phyloP scores from a whole-genome alignment of 305 asterid genomes.

The Andrographis paniculata region DNA sequence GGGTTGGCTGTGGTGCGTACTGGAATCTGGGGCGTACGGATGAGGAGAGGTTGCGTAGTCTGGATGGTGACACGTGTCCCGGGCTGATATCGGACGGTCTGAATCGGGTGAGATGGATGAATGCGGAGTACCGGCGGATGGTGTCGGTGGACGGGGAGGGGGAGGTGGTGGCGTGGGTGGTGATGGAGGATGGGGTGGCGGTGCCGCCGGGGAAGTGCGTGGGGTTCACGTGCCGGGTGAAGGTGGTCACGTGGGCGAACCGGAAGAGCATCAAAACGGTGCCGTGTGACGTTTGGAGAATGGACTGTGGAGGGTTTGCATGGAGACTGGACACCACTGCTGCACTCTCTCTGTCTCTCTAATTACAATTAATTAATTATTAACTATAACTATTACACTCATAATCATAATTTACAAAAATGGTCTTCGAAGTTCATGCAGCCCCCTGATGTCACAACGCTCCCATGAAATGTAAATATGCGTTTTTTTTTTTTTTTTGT shows the following conservation, averaged over 20 bases:
- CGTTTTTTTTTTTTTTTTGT: too few relatives aligned
- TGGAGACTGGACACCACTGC: conserved; percentile 9
- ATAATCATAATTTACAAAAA: too few relatives aligned
- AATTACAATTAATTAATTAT: background rate
- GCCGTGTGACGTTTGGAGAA: conserved; percentile 8
- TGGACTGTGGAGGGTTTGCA: conserved; percentile 11
- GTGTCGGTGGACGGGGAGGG: background rate
- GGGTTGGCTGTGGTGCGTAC: background rate
- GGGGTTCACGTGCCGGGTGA: conserved; percentile 9
- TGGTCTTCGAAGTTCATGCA: too few relatives aligned
- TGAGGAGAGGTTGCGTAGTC: conserved; percentile 2
- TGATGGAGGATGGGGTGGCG: background rate
- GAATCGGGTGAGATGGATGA: background rate
- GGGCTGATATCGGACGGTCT: conserved; percentile 1
- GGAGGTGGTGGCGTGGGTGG: conserved; percentile 7
- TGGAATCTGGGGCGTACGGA: background rate
- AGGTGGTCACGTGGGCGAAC: conserved; percentile 2
- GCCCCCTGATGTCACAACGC: too few relatives aligned
- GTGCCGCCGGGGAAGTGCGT: background rate
- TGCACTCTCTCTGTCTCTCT: background rate
- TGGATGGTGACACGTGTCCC: conserved; percentile 1
- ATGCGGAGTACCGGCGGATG: conserved; percentile 1
- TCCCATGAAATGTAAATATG: too few relatives aligned
- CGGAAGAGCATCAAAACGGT: background rate
- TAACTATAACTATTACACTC: too few relatives aligned